These are phyloP conservation scores for Lipomyces orientalis DNA, from an alignment of 805 yeast species.

Conservation along the genomic window DNA sequence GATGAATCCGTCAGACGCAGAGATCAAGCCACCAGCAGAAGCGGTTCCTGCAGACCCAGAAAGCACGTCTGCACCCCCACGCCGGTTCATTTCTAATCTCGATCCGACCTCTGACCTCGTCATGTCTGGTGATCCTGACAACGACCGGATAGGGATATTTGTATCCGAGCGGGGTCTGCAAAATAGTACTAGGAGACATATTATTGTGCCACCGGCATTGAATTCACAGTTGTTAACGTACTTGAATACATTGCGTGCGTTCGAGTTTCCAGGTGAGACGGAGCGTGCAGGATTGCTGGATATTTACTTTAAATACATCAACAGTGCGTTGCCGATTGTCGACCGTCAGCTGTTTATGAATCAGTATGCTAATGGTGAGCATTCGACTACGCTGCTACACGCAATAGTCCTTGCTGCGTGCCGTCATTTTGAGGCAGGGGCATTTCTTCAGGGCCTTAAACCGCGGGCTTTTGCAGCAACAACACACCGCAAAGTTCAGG, in stretches of 20 bases:
- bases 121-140: constrained; percentile 35
- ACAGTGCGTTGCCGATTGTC: constrained; percentile 51
- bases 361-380: constrained; percentile 45
- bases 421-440: constrained; percentile 48
- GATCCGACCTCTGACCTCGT: constrained; percentile 40
- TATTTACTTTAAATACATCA: constrained; percentile 51
- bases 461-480: constrained; percentile 3
- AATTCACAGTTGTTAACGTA: constrained; percentile 42
- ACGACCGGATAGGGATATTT: constrained; percentile 39
- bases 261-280: constrained; percentile 45
- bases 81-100: constrained; percentile 37
- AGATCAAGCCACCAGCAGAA: constrained; percentile 23
- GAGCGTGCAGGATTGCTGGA: constrained; percentile 47
- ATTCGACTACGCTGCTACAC: constrained; percentile 49
- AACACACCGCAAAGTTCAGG: constrained; percentile 35
- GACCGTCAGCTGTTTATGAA: constrained; percentile 50
- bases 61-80: constrained; percentile 10
- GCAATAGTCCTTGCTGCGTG: constrained; percentile 52
- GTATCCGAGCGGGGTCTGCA: constrained; percentile 18
- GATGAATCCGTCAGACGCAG: constrained; percentile 24
- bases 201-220: constrained; percentile 24
- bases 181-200: constrained; percentile 8
- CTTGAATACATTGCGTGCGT: constrained; percentile 48
- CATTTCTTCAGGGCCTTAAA: constrained; percentile 34
- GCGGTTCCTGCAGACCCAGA: constrained; percentile 24